Conservation (phyloP, 495 filamentous ascomycete species). For the Pseudotulostoma volvatum region DNA sequence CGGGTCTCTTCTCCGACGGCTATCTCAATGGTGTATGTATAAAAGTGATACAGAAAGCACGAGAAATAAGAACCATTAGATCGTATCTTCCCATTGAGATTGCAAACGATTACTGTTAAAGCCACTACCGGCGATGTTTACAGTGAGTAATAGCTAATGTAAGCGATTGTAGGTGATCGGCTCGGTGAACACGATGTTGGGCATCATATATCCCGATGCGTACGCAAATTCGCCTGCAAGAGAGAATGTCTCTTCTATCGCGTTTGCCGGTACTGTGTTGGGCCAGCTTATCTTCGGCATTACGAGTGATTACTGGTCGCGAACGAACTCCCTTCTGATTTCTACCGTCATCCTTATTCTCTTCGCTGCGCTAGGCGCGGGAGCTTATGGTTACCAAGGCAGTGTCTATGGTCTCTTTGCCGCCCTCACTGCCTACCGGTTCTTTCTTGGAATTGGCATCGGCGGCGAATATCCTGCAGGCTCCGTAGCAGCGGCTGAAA, state of each 20-base stretch:
- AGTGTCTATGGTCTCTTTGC: constrained; percentile 52
- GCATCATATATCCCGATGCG: constrained; percentile 39
- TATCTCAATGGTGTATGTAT: constrained; percentile 64
- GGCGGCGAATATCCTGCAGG: constrained; percentile 82
- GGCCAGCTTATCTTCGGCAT: constrained; percentile 76
- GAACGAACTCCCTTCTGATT: constrained; percentile 62
- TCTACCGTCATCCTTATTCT: constrained; percentile 71
- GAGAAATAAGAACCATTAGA: neutral
- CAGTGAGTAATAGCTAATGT: no score
- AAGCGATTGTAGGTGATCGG: constrained; percentile 64
- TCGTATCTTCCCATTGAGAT: no score
- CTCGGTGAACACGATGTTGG: constrained; percentile 56
- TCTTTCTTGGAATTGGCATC: constrained; percentile 53
- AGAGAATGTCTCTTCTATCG: constrained; percentile 57
- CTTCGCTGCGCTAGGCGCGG: constrained; percentile 65
- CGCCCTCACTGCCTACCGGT: constrained; percentile 71
- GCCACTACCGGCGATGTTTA: no score
- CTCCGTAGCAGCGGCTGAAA: constrained; percentile 69
- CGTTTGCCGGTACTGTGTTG: constrained; percentile 78
- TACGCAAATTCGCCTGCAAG: constrained; percentile 51
- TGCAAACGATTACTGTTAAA: neutral
- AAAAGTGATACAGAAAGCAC: neutral
- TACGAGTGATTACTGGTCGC: constrained; percentile 65
- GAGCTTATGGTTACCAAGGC: constrained; percentile 53
- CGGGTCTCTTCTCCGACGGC: constrained; percentile 79